Conservation (phyloP, 371 early-diverging fungal genomes). For the Mortierella sp. region DNA sequence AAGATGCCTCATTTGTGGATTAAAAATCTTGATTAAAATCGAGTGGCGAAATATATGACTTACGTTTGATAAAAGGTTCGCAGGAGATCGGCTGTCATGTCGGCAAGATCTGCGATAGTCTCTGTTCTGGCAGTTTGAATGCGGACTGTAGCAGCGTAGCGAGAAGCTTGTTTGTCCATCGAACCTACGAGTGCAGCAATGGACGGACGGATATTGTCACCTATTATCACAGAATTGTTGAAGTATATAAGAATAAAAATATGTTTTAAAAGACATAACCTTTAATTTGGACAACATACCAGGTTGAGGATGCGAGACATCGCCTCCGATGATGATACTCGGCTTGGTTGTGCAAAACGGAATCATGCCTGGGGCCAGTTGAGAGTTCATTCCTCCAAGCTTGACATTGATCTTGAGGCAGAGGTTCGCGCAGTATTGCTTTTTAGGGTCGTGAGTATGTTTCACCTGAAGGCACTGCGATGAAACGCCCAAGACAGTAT, state of each 20-base stretch:
- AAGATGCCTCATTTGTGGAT: background rate
- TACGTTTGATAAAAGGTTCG: conserved; percentile 80
- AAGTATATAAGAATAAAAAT: conserved; percentile 1
- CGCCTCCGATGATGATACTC: conserved; percentile 96
- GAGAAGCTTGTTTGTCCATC: conserved; percentile 90
- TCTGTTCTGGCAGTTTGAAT: conserved; percentile 90
- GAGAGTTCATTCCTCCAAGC: conserved; percentile 85
- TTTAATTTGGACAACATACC: conserved; percentile 61
- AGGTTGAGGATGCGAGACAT: conserved; percentile 92
- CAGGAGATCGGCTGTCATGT: conserved; percentile 87
- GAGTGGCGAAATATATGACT: background rate
- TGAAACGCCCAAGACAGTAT: conserved; percentile 90
- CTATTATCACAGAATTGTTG: conserved; percentile 1
- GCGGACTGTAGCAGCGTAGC: conserved; percentile 86
- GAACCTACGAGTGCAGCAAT: conserved; percentile 92
- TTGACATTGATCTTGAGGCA: conserved; percentile 92
- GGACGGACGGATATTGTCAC: conserved; percentile 78
- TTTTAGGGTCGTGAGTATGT: conserved; percentile 74
- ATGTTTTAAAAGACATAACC: background rate
- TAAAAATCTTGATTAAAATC: conserved; percentile 3
- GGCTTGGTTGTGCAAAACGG: conserved; percentile 77
- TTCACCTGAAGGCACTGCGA: conserved; percentile 94
- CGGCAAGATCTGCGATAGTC: conserved; percentile 86
- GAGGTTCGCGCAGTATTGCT: conserved; percentile 76
- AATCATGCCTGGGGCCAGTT: conserved; percentile 60